Evolutionary conservation across 306 rosid genomes (phyloP).

Genomic region (Coriaria nepalensis): DNA sequence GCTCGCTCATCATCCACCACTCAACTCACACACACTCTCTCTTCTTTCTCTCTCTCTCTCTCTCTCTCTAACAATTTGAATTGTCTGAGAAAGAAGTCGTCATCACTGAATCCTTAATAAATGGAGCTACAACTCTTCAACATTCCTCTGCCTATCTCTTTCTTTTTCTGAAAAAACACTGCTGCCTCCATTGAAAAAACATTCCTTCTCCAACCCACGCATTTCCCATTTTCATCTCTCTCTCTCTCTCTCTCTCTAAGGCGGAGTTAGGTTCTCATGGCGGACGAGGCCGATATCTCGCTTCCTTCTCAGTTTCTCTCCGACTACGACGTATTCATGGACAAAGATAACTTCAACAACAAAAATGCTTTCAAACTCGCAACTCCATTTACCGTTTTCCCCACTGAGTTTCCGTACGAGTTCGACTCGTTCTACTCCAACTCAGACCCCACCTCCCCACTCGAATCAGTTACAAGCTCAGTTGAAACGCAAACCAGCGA

Average conservation of each 20-base stretch:
- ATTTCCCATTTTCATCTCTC: neutral
- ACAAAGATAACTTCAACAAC: neutral
- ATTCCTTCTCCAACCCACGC: neutral
- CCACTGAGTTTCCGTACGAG: constrained; percentile 12
- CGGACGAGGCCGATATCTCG: constrained; percentile 3
- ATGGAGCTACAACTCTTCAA: neutral
- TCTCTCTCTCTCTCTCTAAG: too few species aligned
- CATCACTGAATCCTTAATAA: constrained; percentile 3
- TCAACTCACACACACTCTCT: too few species aligned
- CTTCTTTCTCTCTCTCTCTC: neutral
- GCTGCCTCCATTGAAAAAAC: neutral
- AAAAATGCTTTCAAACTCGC: neutral
- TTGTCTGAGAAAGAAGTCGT: neutral
- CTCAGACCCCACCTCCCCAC: constrained; percentile 11
- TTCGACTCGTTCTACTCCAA: constrained; percentile 3
- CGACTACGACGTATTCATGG: neutral
- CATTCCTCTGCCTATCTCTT: neutral
- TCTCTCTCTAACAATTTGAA: neutral
- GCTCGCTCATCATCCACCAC: neutral
- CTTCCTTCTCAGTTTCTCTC: constrained; percentile 4
- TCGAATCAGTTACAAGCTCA: constrained; percentile 9
- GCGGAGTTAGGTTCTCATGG: neutral
- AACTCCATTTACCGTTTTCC: neutral
- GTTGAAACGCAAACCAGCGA: constrained; percentile 3
- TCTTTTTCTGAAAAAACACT: constrained; percentile 1